Evolutionary conservation across 495 filamentous ascomycete genomes (phyloP).

Genomic region (Tirmania nivea): DNA sequence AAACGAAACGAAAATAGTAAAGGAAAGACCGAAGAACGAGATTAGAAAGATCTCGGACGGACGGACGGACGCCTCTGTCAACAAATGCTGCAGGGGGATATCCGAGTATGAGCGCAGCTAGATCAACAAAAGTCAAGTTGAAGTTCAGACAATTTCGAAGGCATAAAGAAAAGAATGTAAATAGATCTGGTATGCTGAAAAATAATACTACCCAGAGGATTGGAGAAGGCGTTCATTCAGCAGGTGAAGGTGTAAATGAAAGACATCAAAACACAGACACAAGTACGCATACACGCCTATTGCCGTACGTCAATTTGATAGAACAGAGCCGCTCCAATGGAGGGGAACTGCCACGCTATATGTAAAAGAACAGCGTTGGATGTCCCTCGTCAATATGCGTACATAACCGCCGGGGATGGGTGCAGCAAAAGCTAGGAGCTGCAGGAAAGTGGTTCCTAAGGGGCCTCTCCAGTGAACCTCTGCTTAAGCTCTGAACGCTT

Average conservation of each 20-base stretch:
- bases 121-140: not conserved
- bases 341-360: not conserved
- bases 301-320: no score
- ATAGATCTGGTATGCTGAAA: no score
- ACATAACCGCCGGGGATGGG: not conserved
- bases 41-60: no score
- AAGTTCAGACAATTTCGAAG: no score
- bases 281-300: not conserved
- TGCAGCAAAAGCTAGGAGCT: no score
- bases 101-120: not conserved
- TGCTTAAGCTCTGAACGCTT: no score
- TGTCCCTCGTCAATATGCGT: not conserved
- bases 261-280: not conserved
- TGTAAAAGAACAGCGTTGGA: not conserved
- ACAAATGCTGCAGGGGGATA: no score
- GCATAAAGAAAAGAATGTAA: no score
- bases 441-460: no score
- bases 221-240: not conserved
- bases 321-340: not conserved
- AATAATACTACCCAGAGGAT: not conserved
- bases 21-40: not conserved
- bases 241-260: not conserved
- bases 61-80: no score
- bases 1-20: not conserved
- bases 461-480: no score